phyloP scores from a whole-genome alignment of 768 basidiomycete genomes.

The Filobasidium floriforme region DNA sequence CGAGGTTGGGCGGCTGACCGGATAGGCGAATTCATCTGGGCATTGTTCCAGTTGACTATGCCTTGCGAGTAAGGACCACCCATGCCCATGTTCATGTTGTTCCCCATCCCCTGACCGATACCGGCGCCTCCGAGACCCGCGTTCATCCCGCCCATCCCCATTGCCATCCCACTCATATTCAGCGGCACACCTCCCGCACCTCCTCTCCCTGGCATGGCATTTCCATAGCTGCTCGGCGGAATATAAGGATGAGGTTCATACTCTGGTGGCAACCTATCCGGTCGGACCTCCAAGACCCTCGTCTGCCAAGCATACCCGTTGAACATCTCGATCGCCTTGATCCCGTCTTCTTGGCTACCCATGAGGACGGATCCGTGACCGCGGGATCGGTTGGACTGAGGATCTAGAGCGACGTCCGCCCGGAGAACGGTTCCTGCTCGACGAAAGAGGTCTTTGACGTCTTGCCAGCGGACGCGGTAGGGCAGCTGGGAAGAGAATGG shows the following conservation, averaged over 20 bases:
- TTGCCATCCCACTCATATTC: background rate
- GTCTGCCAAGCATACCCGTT: slow-evolving; percentile 98
- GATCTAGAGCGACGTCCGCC: slow-evolving; percentile 68
- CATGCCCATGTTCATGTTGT: background rate
- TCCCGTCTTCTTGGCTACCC: slow-evolving; percentile 88
- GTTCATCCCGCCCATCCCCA: slow-evolving; percentile 7
- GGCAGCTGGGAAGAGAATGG: slow-evolving; percentile 58
- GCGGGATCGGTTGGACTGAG: slow-evolving; percentile 74
- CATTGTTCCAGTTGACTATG: too few relatives aligned
- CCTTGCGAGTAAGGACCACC: background rate
- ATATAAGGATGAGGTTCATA: slow-evolving; percentile 48
- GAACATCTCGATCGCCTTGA: slow-evolving; percentile 88
- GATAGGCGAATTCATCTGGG: background rate
- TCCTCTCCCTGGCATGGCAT: background rate
- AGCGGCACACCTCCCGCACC: background rate
- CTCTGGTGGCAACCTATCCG: slow-evolving; percentile 68
- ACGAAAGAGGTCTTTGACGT: slow-evolving; percentile 94
- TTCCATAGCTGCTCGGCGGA: slow-evolving; percentile 9
- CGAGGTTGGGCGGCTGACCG: background rate
- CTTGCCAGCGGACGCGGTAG: slow-evolving; percentile 97
- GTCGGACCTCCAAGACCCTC: slow-evolving; percentile 79
- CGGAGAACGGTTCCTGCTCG: slow-evolving; percentile 83
- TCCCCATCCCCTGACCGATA: background rate
- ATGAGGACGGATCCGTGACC: slow-evolving; percentile 91
- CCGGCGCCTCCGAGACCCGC: background rate